Base-by-base conservation (phyloP, 2,329 filamentous ascomycete genomes). In the Phaeomoniella chlamydospora region DNA sequence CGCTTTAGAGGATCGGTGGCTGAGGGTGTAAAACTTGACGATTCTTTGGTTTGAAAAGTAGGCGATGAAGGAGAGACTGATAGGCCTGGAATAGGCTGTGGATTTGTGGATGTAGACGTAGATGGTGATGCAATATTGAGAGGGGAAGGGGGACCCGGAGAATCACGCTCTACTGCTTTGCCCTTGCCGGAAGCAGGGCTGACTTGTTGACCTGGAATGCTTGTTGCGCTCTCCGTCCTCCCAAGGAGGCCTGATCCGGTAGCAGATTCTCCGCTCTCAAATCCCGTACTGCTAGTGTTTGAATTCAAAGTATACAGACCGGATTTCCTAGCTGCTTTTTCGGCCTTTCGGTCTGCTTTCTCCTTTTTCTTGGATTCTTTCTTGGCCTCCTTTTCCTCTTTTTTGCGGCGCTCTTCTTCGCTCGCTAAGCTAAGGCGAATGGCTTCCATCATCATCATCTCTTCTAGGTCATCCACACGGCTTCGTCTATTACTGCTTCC, bases 361-460 rank as follows among this genome's bases (percentile, higher is more conserved):
- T 85, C 81, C 37, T 74, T 74, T 49, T 79, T 85, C 63, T 93
- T 94, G 1, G 80, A 78, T 40, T 88, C 80, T 51, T 93, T 94
- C 16, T 69, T 71, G 0, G 72, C 70, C 39, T 85, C 82, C 52
- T 87, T 88, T 35, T 90, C 83, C 34, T 81, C 78, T 49, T 84
- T 90, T 33, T 73, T 79, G 46, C 85, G 81, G n/a, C 88, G 73
- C 30, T 96, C 88, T 49, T 96, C 88, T 54, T 98, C 90, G 1
- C 84, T 79, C 0, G 81, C 86, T n/a, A 98, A 65, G 33, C 86
- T 94, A 18, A 94, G 58, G 29, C 90, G 71, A 33, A 98, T 92
- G 0, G 90, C 90, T 55, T 98, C 90, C 68, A 90, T 85, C 67
- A 96, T 86, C 90, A 98, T 98, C 65, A 98, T 82, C 34, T 94